Evolutionary conservation across 2,329 filamentous ascomycete genomes (phyloP), one percentile per base, ranked within the genome.

Genomic region (Dothiorella sarmentorum): DNA sequence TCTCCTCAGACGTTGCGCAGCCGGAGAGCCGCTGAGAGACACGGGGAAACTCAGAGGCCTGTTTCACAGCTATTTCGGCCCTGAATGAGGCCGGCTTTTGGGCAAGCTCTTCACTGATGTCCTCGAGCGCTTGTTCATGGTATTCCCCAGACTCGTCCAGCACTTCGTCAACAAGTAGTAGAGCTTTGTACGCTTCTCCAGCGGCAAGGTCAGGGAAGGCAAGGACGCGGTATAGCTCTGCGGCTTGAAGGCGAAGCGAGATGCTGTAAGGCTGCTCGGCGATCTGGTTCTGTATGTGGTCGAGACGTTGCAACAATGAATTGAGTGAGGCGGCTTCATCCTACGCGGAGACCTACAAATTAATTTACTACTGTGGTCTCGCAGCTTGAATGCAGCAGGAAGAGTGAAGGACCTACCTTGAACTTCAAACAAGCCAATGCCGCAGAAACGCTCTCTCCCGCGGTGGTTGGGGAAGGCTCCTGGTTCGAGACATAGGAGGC

Each of bases 171-270:
- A 89, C 83, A 45, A 99, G 78, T 3, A 96, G 82, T n/a, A 97
- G 80, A 1, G 92, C 91, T 58, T 89, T 87, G 71, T 97, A 97
- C 4, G 91, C 90, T 77, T 97, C 92, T 31, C 91, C 90, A 10
- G 88, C 87, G 4, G 91, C 91, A 37, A 99, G 83, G 71, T 99
- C 94, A 0, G 91, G 90, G 72, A 96, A 97, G 35, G 85, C 90
- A 45, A 97, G 80, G 44, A 85, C 78, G 15, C 85, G 82, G 72
- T 97, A 85, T 40, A 88, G 78, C 31, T 82, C 76, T 22, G 90
- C 90, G 29, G 92, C 84, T 63, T 87, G 81, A 7, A 87, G 76
- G 20, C 73, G 69, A 47, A 69, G 66, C 20, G 61, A 27, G 44
- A 75, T 70, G 61, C 72, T 76, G 62, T 76, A 76, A 7, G 74